Evolutionary conservation across 306 rosid genomes (phyloP).

Genomic region (Prunus padus): DNA sequence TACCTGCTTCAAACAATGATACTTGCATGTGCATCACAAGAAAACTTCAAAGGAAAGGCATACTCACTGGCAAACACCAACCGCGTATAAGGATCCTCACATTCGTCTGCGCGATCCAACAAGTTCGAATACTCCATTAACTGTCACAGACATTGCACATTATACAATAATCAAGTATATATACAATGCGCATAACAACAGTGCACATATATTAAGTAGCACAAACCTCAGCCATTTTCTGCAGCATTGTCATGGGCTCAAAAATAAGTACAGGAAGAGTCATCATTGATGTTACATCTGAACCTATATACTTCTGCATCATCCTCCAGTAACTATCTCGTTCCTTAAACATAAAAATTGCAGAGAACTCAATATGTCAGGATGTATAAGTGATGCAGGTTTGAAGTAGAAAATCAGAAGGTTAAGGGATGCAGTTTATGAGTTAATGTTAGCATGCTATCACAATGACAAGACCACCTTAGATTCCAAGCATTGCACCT

Average conservation of each 20-base stretch:
- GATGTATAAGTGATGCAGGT: slow-evolving; percentile 2
- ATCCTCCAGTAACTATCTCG: slow-evolving; percentile 94
- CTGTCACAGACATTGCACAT: slow-evolving; percentile 42
- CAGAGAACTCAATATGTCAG: slow-evolving; percentile 18
- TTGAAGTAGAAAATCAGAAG: not conserved
- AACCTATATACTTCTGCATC: slow-evolving; percentile 89
- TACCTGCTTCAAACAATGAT: not conserved
- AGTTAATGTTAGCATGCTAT: not conserved
- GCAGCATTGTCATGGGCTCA: slow-evolving; percentile 98
- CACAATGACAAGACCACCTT: not conserved
- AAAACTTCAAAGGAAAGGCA: slow-evolving; percentile 7
- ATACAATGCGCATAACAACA: slow-evolving; percentile 9
- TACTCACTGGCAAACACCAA: slow-evolving; percentile 78
- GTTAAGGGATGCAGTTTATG: not conserved
- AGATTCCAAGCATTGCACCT: not conserved
- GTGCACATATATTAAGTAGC: slow-evolving; percentile 8
- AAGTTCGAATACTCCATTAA: slow-evolving; percentile 91
- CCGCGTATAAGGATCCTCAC: slow-evolving; percentile 81
- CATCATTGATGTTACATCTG: slow-evolving; percentile 86
- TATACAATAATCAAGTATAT: not conserved
- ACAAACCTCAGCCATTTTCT: slow-evolving; percentile 91
- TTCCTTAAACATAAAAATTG: slow-evolving; percentile 43
- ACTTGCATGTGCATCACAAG: not conserved
- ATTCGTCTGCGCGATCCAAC: slow-evolving; percentile 76
- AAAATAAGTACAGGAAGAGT: slow-evolving; percentile 83